Evolutionary conservation across 1,139 yeast genomes (phyloP), one percentile per base, ranked within the genome.

Genomic region (Sugiyamaella sp.): DNA sequence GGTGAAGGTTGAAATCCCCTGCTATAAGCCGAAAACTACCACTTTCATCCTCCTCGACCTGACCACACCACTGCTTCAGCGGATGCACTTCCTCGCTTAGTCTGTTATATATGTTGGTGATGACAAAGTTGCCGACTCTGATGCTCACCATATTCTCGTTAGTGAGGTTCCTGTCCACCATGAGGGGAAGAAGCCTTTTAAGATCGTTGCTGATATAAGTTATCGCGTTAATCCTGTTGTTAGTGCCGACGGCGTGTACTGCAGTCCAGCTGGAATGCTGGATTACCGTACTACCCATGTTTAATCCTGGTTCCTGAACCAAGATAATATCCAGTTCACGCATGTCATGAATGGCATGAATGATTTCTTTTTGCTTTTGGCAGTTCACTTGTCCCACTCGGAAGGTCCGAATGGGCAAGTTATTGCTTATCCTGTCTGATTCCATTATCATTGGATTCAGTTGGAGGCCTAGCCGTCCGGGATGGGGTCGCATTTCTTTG

Each of bases 1-100:
- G 38, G 19, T 33, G 38, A 33, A 33, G 38, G 38, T 33, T 33
- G 38, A 33, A 33, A 33, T 33, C 38, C 12, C 38, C 38, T 8
- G 38, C 38, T 5, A 33, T 33, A 33, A 33, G 12, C 14, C 38
- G 5, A 16, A 33, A 8, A n/a, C 6, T 16, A 5, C 38, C 38
- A 33, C 19, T 33, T 5, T 16, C 19, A n/a, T 33, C 38, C 38
- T n/a, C 19, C 10, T 25, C 29, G 29, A 25, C 29, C 29, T 10
- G 5, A 25, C 10, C 9, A 10, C 38, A 33, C 19, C 19, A n/a
- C 38, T 16, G 38, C 19, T 33, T 33, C 5, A 33, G 19, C 19
- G 17, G 14, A 6, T 33, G 38, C 12, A n/a, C 12, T 33, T 33
- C 38, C 19, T 33, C 17, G 19, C 38, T 33, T 33, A 6, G 14